Evolutionary conservation across 2,329 filamentous ascomycete species (phyloP), one percentile per base, ranked within the genome.

Genomic region (Cladorrhinum sp.): DNA sequence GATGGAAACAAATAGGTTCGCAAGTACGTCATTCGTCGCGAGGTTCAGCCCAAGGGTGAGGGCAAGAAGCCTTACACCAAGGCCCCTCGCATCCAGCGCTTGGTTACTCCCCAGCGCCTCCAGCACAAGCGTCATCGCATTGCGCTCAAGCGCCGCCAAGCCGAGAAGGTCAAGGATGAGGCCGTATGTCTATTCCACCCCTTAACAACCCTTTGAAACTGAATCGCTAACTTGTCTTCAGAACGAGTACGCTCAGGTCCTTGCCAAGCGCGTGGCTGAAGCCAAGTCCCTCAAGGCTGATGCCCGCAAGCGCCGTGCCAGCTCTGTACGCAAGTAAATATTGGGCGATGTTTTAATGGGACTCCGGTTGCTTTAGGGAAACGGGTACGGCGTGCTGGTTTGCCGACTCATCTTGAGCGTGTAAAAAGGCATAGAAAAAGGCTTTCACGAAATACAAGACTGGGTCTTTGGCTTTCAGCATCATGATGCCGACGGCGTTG

Each of bases 1-100:
- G 74, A 75, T 68, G 70, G 69, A 67, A 18, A 45, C 16, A 72
- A 56, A 72, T 84, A 93, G 90, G 90, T 95, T 82, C 93, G 95
- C 86, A 97, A 98, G 86, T 99, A 96, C 85, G 95, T 99, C 81
- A 98, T 99, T 77, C 95, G 95, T 79, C 95, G 95, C 80, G 95
- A 98, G 81, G 88, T 99, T 75, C 88, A 92, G 84, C 91, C 92
- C 78, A 96, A 96, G 90, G 90, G 89, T 77, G 95, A 98, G 86
- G 93, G 92, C 83, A 96, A 95, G 85, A 90, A 91, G 84, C 82
- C 93, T 74, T 98, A 98, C 89, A 97, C 93, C 90, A 99, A 99
- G 91, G 95, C 95, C 75, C 95, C 95, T 81, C 96, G 93, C 87
- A 99, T 99, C 84, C 95, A 99, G 89, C 92, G 95, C 79, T 92